Base-by-base conservation (phyloP, 2,329 filamentous ascomycete genomes). In the Venturia aucupariae region DNA sequence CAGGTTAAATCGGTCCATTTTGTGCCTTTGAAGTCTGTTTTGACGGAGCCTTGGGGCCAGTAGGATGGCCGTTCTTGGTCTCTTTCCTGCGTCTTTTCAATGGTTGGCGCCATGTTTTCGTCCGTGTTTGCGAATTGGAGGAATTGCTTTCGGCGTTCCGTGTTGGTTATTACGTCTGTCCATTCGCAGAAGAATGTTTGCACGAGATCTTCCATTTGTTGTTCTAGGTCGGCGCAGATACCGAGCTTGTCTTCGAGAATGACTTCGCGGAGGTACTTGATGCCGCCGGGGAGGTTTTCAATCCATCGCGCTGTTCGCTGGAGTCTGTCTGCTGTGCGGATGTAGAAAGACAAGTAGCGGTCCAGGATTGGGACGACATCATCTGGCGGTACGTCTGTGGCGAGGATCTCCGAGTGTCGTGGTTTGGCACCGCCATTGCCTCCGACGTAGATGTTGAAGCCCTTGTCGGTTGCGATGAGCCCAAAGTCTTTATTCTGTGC, bases 401-500 rank as follows among this genome's bases (percentile, higher is more conserved):
- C 90, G 0, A 96, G 82, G 1, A 96, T 81, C 70, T 95, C 90
- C 0, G 88, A 86, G 73, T 96, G 92, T 44, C 84, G 81, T 4
- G 92, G 92, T 69, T 90, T 93, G 19, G 90, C 90, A 66, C 92
- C 92, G 62, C 92, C 92, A 72, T 96, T 96, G 60, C 92, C 92
- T 41, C 84, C 92, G 1, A 96, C 90, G 70, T 92, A 96, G 74
- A 96, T 87, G 76, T 96, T 96, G 83, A 90, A 96, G 38, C 92
- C 92, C 71, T 94, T 96, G 67, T 96, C 91, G 0, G 90, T 95
- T 17, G 92, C 91, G 65, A 96, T 96, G 60, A 96, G 84, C 27
- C 92, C 92, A 69, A 96, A 96, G 72, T 96, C 92, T 76, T 96
- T 96, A 75, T 88, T 93, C 72, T 95, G 92, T 1, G 92, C 92